phyloP scores from a whole-genome alignment of 345 rosid genomes.

The Citrus trifoliata region DNA sequence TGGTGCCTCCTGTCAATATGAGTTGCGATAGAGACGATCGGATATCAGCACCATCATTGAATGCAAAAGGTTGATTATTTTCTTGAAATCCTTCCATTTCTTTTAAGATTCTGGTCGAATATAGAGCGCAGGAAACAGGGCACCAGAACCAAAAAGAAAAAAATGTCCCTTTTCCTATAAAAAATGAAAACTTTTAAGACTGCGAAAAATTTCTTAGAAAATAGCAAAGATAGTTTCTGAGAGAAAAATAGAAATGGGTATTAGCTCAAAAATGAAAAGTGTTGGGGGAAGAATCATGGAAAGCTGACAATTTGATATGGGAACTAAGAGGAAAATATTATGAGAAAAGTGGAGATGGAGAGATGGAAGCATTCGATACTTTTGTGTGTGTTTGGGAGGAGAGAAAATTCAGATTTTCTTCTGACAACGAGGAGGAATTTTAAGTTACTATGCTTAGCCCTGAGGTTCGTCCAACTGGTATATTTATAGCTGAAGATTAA shows the following conservation, averaged over 20 bases:
- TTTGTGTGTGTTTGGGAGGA: neutral
- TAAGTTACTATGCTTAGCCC: neutral
- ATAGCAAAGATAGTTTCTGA: neutral
- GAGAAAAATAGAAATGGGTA: neutral
- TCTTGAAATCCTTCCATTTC: slow-evolving; percentile 42
- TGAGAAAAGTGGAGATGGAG: neutral
- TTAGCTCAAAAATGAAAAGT: neutral
- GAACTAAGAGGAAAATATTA: neutral
- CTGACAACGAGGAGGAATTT: no score
- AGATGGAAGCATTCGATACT: neutral
- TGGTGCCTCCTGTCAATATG: slow-evolving; percentile 69
- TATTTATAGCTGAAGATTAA: slow-evolving; percentile 40
- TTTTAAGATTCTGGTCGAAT: neutral
- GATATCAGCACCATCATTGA: slow-evolving; percentile 27
- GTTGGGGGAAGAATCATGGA: neutral
- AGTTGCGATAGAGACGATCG: slow-evolving; percentile 70
- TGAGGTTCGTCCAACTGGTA: slow-evolving; percentile 4
- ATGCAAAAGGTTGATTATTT: slow-evolving; percentile 18
- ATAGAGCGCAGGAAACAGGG: slow-evolving; percentile 10
- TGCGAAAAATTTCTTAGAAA: neutral
- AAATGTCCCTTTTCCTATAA: slow-evolving; percentile 27
- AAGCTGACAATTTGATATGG: neutral
- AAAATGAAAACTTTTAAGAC: neutral
- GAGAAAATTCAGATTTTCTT: neutral
- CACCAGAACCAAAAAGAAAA: neutral